phyloP scores from a whole-genome alignment of 305 asterid species.

The Coffea humblotiana region DNA sequence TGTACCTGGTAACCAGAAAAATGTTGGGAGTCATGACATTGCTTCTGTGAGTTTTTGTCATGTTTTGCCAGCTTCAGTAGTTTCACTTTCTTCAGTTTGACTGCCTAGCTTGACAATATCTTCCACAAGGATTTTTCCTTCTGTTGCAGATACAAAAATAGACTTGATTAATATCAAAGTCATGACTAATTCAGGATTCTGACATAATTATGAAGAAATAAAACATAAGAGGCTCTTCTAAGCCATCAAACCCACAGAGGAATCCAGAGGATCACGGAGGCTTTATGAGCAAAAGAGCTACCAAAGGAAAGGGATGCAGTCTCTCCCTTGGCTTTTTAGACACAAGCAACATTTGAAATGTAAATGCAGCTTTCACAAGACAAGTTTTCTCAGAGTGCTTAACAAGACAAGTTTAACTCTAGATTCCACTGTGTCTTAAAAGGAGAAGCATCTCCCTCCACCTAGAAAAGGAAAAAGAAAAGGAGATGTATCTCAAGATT shows the following conservation, averaged over 20 bases:
- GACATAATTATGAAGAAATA: not conserved
- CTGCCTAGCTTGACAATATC: slow-evolving; percentile 83
- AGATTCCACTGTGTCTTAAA: not conserved
- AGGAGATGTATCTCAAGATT: too few relatives aligned
- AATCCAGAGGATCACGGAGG: not conserved
- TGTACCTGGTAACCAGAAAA: not conserved
- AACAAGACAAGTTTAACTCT: not conserved
- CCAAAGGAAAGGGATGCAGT: too few relatives aligned
- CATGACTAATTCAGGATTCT: not conserved
- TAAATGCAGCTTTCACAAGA: not conserved
- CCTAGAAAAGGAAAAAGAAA: too few relatives aligned
- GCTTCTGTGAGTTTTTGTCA: slow-evolving; percentile 11
- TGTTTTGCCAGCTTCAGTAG: slow-evolving; percentile 24
- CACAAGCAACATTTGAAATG: not conserved
- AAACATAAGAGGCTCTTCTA: not conserved
- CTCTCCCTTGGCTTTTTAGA: not conserved
- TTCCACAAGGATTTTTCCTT: slow-evolving; percentile 83
- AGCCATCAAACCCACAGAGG: not conserved
- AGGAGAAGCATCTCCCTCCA: not conserved
- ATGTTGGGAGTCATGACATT: not conserved
- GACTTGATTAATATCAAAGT: not conserved
- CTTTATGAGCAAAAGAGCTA: not conserved
- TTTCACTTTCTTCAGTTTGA: slow-evolving; percentile 44
- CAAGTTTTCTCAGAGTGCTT: too few relatives aligned
- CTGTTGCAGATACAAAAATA: slow-evolving; percentile 28